A percentile compares a stretch with the other conserved stretches of the same genome.
Conservation (phyloP, 2,329 filamentous ascomycete genomes). For the Calonectria fujianensis region DNA sequence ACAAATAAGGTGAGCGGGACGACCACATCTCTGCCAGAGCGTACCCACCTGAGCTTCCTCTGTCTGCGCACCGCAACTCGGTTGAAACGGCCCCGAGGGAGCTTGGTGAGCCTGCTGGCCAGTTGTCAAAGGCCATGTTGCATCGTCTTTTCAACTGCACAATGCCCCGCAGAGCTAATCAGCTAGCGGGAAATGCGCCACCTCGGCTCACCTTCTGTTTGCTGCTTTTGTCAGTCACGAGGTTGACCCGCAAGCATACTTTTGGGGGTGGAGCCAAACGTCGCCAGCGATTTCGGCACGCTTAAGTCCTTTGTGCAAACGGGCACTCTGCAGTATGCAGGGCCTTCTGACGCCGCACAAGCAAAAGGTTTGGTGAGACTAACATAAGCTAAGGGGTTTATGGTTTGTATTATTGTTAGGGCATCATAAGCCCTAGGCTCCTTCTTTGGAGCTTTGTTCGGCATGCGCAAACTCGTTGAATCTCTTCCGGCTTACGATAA, state of each 20-base stretch:
- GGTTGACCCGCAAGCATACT: neutral
- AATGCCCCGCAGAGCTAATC: neutral
- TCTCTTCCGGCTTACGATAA: too few relatives aligned
- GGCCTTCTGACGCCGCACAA: too few relatives aligned
- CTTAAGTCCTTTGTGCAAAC: neutral
- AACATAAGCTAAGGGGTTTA: too few relatives aligned
- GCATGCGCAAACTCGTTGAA: too few relatives aligned
- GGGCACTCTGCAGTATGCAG: too few relatives aligned
- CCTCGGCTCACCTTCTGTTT: conserved; percentile 32
- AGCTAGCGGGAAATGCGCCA: neutral
- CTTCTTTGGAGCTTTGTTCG: too few relatives aligned
- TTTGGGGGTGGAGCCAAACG: neutral
- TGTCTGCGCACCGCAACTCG: neutral
- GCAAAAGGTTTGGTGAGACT: neutral
- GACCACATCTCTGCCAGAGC: too few relatives aligned
- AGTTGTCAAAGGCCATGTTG: conserved; percentile 25
- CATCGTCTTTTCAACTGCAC: conserved; percentile 1
- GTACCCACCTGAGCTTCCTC: neutral
- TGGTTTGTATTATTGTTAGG: too few relatives aligned
- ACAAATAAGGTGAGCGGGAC: too few relatives aligned
- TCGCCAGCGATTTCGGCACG: conserved; percentile 10
- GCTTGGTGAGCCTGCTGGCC: neutral
- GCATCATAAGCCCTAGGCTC: too few relatives aligned
- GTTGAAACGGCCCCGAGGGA: conserved; percentile 18
- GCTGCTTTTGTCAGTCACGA: conserved; percentile 5